Conservation (phyloP, 2,329 filamentous ascomycete genomes). For the Epichloe brachyelytri region DNA sequence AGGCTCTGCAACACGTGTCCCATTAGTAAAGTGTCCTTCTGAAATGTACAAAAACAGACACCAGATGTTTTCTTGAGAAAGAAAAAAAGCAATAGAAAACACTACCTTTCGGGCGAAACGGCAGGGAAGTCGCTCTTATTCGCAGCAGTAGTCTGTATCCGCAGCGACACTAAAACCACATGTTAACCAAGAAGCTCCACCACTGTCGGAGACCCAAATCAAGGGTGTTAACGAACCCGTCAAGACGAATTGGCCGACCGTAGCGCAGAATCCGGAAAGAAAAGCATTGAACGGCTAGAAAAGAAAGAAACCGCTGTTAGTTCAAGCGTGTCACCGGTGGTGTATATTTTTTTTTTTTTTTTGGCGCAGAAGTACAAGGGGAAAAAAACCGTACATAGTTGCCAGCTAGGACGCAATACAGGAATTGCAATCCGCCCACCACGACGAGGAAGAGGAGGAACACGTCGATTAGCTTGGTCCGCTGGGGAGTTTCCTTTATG, state of each 20-base stretch:
- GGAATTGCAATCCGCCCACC: slow-evolving; percentile 81
- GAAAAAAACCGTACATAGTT: slow-evolving; percentile 64
- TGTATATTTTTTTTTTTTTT: background rate
- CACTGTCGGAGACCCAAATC: background rate
- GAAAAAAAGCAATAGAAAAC: background rate
- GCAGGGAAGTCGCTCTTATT: slow-evolving; percentile 67
- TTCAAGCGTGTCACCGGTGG: background rate
- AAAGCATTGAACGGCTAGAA: slow-evolving; percentile 94
- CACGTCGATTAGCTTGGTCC: slow-evolving; percentile 79
- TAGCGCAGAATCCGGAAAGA: slow-evolving; percentile 84
- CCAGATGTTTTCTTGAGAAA: background rate
- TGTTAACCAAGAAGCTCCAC: background rate
- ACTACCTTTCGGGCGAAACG: slow-evolving; percentile 68
- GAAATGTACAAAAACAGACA: background rate
- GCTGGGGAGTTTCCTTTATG: slow-evolving; percentile 67
- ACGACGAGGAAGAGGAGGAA: slow-evolving; percentile 82
- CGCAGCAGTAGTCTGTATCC: slow-evolving; percentile 80
- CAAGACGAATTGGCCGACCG: slow-evolving; percentile 94
- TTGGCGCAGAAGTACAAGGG: background rate
- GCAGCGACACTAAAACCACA: slow-evolving; percentile 43
- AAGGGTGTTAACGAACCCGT: slow-evolving; percentile 49
- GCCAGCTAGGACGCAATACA: slow-evolving; percentile 81
- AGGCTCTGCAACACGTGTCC: slow-evolving; percentile 48
- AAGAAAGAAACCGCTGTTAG: slow-evolving; percentile 8
- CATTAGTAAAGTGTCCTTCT: background rate